These are phyloP conservation scores for Thymus quinquecostatus DNA, from an alignment of 257 asterid genomes.

Conservation along the genomic window DNA sequence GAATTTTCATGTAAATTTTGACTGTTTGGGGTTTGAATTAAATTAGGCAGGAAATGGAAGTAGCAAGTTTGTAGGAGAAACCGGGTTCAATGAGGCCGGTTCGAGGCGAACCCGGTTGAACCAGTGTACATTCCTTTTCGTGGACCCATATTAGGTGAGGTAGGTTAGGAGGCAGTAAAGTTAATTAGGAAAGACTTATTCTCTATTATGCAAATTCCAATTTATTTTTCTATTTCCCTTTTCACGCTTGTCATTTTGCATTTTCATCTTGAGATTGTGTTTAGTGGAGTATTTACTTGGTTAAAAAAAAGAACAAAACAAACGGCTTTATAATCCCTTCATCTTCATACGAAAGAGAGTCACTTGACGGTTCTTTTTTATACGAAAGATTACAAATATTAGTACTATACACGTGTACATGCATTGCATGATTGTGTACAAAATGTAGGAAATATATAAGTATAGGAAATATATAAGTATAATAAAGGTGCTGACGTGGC, in stretches of 20 bases:
- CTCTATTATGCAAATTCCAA: conserved; percentile 35
- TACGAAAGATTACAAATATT: no score
- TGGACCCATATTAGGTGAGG: conserved; percentile 58
- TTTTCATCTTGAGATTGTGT: background rate
- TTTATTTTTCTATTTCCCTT: background rate
- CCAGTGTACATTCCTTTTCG: conserved; percentile 53
- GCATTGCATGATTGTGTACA: no score
- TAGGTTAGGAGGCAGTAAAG: conserved; percentile 51
- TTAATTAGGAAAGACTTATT: conserved; percentile 48
- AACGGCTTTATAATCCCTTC: no score
- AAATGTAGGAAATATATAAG: background rate
- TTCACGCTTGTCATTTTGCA: background rate
- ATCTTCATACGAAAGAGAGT: no score
- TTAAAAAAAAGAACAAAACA: background rate
- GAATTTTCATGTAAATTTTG: background rate
- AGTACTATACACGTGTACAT: no score
- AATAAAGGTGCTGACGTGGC: background rate
- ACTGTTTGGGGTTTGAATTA: background rate
- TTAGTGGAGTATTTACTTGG: background rate
- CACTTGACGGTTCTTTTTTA: no score
- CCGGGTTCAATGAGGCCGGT: conserved; percentile 28
- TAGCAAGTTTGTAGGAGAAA: conserved; percentile 8
- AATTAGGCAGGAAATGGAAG: background rate
- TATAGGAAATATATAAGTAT: background rate
- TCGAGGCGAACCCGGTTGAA: conserved; percentile 40